Evolutionary conservation across 352 stramenopile genomes (phyloP).

Genomic region (Phytopythium litorale): DNA sequence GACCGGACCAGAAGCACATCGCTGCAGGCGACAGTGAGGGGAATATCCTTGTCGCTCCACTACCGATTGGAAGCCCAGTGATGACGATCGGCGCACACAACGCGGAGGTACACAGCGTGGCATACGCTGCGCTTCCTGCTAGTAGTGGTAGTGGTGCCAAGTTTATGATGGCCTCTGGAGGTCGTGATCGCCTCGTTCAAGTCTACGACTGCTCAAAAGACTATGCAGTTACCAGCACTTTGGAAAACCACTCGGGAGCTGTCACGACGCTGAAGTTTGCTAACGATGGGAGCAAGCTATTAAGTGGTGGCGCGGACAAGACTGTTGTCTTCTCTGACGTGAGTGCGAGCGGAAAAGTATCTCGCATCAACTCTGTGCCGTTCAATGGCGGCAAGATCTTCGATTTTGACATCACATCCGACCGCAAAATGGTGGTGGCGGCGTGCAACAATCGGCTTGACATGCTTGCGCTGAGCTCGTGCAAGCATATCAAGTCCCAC

Average conservation of each 20-base stretch:
- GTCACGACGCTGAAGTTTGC: constrained; percentile 71
- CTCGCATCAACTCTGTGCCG: constrained; percentile 43
- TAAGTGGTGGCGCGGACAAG: constrained; percentile 72
- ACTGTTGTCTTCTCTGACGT: constrained; percentile 62
- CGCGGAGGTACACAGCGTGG: constrained; percentile 71
- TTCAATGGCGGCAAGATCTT: constrained; percentile 70
- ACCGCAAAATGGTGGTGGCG: constrained; percentile 64
- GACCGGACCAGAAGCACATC: constrained; percentile 58
- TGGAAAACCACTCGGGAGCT: constrained; percentile 76
- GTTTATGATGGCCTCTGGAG: constrained; percentile 63
- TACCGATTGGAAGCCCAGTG: constrained; percentile 28
- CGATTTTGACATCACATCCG: constrained; percentile 66
- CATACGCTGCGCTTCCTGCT: constrained; percentile 27
- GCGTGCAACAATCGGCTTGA: constrained; percentile 82
- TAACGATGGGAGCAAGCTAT: constrained; percentile 52
- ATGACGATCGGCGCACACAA: constrained; percentile 53
- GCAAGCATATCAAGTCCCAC: constrained; percentile 60
- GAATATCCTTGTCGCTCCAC: constrained; percentile 47
- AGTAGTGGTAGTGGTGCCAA: background rate
- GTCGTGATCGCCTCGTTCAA: constrained; percentile 77
- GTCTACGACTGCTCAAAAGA: constrained; percentile 62
- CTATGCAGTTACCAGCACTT: constrained; percentile 33
- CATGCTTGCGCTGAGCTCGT: constrained; percentile 52
- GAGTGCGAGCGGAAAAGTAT: constrained; percentile 28
- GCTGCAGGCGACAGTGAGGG: constrained; percentile 70